Base-by-base conservation (phyloP, 768 basidiomycete genomes). In the Trametes punicea region DNA sequence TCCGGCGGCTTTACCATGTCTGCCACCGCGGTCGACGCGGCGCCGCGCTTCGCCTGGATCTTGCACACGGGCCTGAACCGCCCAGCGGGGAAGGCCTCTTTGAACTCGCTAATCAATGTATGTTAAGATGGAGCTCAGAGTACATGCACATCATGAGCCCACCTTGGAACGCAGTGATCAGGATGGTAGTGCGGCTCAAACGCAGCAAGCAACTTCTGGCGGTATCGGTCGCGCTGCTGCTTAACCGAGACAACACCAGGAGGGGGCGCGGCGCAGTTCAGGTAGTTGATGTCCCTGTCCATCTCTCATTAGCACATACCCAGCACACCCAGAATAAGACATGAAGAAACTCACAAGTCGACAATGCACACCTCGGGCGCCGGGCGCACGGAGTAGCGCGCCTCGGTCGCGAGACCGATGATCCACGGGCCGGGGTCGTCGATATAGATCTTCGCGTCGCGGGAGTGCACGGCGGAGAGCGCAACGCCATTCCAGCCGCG, bases 351-450 rank as follows among this genome's bases (percentile, higher is more conserved):
- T 68, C 68, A 85, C 87, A 94, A 56, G 70, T 90, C 59, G 23
- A 67, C 66, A 38, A 97, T 77, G 66, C 90, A 93, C 29, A 95
- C 86, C 67, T 98, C 96, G 0, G 88, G 75, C 1, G 85, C 75
- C 8, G 87, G 81, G 25, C 87, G 77, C 18, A 92, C 75, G 61
- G 88, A 81, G 68, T 92, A 88, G 56, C 91, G 80, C 7, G 89
- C 87, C 67, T 95, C 88, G 1, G 90, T 90, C 10, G 91, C 84
- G 34, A 96, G 77, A 31, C 91, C 95, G 70, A 98, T 82, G 64
- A 98, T 93, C 86, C 93, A 98, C 57, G 96, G 96, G 30, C 95
- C 95, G 39, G 95, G 93, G 69, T 98, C 94, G 62, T 98, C 94
- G 59, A 95, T 87, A 62, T 93, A 91, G 49, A 98, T 91, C 67